These are phyloP conservation scores for Venturia oleaginea DNA, from an alignment of 2,329 filamentous ascomycete species.

Conservation along the genomic window DNA sequence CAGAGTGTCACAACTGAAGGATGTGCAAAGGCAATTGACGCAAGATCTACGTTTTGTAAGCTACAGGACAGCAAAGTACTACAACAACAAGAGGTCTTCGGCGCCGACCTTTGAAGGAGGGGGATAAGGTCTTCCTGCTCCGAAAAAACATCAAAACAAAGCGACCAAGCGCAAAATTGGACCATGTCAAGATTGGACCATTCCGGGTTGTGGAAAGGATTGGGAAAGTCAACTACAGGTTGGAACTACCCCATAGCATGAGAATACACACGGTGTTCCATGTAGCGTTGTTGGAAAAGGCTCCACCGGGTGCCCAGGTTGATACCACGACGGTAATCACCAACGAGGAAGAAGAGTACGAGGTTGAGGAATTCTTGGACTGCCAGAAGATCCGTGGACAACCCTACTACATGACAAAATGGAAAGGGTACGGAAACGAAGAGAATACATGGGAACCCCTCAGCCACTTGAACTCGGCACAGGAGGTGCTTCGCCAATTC, in stretches of 20 bases:
- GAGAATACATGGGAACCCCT: not conserved
- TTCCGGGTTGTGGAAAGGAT: not conserved
- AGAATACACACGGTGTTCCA: slow-evolving; percentile 10
- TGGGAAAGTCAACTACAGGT: not conserved
- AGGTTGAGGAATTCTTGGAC: not conserved
- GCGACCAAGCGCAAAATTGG: slow-evolving; percentile 12
- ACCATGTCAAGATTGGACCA: slow-evolving; percentile 10
- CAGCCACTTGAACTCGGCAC: too few species aligned
- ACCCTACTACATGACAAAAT: not conserved
- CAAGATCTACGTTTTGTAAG: not conserved
- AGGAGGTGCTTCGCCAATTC: too few species aligned
- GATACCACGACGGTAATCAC: not conserved
- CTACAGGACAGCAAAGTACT: not conserved
- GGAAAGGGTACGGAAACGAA: not conserved
- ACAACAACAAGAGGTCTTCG: slow-evolving; percentile 5
- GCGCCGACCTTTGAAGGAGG: slow-evolving; percentile 11
- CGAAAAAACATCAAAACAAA: slow-evolving; percentile 14
- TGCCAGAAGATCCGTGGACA: not conserved
- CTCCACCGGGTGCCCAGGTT: not conserved
- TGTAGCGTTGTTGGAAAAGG: slow-evolving; percentile 24
- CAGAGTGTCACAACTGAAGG: not conserved
- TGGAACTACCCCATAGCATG: slow-evolving; percentile 9
- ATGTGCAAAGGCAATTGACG: not conserved
- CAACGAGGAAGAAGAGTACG: not conserved
- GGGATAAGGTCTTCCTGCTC: slow-evolving; percentile 15